Conservation (phyloP, 2,329 filamentous ascomycete genomes). For the Talaromyces sp. region DNA sequence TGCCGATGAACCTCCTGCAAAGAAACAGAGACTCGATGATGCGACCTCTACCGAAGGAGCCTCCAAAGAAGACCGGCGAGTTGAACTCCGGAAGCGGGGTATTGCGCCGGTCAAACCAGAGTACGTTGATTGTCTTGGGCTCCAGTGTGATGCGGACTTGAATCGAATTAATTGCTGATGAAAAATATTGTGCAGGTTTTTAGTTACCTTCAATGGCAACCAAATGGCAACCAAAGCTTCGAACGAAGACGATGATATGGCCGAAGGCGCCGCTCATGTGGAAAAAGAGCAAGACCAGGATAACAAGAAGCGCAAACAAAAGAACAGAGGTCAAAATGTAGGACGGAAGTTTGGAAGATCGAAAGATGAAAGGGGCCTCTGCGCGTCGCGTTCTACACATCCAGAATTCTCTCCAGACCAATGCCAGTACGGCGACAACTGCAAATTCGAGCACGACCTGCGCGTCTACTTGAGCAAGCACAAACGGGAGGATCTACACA, state of each 20-base stretch:
- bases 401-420: constrained; percentile 76
- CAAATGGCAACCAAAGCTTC: constrained; percentile 28
- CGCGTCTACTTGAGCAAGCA: constrained; percentile 80
- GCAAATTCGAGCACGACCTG: constrained; percentile 79
- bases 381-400: constrained; percentile 67
- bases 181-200: not conserved
- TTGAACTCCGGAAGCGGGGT: constrained; percentile 47
- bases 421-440: constrained; percentile 77
- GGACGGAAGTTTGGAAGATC: constrained; percentile 77
- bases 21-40: constrained; percentile 59
- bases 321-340: constrained; percentile 75
- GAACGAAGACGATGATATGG: constrained; percentile 55
- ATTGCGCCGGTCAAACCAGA: constrained; percentile 72
- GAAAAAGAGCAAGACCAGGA: constrained; percentile 38
- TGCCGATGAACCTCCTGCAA: constrained; percentile 51
- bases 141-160: not conserved
- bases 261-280: constrained; percentile 55
- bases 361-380: constrained; percentile 73
- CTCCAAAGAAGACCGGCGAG: constrained; percentile 27
- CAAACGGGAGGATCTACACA: constrained; percentile 74
- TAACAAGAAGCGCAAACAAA: constrained; percentile 52
- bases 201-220: constrained; percentile 34
- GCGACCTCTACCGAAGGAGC: constrained; percentile 27
- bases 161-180: not conserved
- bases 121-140: constrained; percentile 46